These are phyloP conservation scores for Meira miltonrushii DNA, from an alignment of 1,284 basidiomycete genomes.

Conservation along the genomic window DNA sequence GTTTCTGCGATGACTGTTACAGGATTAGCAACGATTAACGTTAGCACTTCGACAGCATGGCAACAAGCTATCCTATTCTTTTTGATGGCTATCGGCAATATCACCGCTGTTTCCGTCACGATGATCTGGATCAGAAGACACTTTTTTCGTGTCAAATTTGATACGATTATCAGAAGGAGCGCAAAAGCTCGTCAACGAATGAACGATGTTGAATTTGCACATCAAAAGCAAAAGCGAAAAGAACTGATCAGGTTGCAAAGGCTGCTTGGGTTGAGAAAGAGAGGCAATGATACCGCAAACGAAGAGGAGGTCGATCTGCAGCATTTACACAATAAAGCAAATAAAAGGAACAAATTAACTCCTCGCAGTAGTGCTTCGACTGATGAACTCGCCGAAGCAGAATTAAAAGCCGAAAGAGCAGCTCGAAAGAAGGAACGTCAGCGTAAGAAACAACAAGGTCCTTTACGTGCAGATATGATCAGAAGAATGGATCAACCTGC, in stretches of 20 bases:
- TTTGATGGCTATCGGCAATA: conserved; percentile 50
- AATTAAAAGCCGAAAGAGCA: conserved; percentile 9
- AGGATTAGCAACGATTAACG: conserved; percentile 68
- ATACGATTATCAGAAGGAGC: conserved; percentile 29
- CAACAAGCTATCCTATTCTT: conserved; percentile 66
- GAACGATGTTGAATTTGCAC: conserved; percentile 48
- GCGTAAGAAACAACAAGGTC: conserved; percentile 22
- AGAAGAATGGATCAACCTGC: conserved; percentile 47
- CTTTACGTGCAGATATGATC: conserved; percentile 49
- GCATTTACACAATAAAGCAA: not conserved
- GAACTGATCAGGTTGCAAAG: conserved; percentile 35
- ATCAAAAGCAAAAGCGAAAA: conserved; percentile 22
- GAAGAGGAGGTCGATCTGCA: conserved; percentile 15
- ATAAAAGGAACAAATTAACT: not conserved
- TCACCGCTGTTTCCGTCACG: conserved; percentile 45
- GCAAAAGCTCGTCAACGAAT: conserved; percentile 37
- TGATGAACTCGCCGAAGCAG: conserved; percentile 17
- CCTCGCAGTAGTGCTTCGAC: conserved; percentile 28
- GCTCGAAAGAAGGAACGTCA: conserved; percentile 24
- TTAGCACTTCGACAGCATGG: conserved; percentile 67
- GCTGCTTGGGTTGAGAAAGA: conserved; percentile 28
- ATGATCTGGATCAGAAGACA: conserved; percentile 50
- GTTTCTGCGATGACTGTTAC: conserved; percentile 74
- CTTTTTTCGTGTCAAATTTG: conserved; percentile 45
- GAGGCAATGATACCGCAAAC: not conserved